These are phyloP conservation scores for Colletotrichum sojae DNA, from an alignment of 2,329 filamentous ascomycete species.

Conservation along the genomic window DNA sequence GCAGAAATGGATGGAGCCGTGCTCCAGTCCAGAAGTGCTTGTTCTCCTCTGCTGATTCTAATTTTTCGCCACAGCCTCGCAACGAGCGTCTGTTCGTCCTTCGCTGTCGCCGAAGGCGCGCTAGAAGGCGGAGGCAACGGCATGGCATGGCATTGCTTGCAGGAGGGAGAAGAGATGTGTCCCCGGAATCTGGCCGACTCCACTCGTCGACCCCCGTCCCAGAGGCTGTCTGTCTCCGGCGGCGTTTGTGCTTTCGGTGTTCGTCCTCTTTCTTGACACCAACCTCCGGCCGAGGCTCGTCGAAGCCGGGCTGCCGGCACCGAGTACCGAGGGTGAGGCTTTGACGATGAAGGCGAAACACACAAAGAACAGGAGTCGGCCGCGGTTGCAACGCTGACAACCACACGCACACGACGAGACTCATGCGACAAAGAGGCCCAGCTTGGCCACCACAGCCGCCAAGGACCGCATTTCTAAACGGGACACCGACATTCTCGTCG, in stretches of 20 bases:
- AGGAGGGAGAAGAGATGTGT: conserved; percentile 16
- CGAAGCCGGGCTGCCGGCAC: conserved; percentile 9
- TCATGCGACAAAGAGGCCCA: conserved; percentile 16
- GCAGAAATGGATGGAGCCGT: conserved; percentile 29
- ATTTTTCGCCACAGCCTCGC: conserved; percentile 38
- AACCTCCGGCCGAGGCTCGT: conserved; percentile 35
- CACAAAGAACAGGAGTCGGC: conserved; percentile 5
- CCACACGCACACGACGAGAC: background rate
- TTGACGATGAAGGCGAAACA: conserved; percentile 30
- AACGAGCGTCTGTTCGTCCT: conserved; percentile 33
- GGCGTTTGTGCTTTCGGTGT: conserved; percentile 13
- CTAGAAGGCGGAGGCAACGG: conserved; percentile 7
- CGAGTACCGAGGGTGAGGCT: conserved; percentile 10
- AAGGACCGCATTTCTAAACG: conserved; percentile 18
- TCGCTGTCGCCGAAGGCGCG: conserved; percentile 34
- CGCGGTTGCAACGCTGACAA: conserved; percentile 18
- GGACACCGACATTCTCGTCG: conserved; percentile 33
- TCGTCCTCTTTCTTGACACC: conserved; percentile 28
- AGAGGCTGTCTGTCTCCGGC: conserved; percentile 1
- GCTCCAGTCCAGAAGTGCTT: background rate
- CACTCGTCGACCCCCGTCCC: conserved; percentile 9
- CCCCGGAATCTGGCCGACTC: conserved; percentile 40
- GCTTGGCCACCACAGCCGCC: background rate
- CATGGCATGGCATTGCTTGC: conserved; percentile 15
- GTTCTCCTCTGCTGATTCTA: conserved; percentile 10